Conservation (phyloP, 768 basidiomycete genomes). For the Lentinula boryana region DNA sequence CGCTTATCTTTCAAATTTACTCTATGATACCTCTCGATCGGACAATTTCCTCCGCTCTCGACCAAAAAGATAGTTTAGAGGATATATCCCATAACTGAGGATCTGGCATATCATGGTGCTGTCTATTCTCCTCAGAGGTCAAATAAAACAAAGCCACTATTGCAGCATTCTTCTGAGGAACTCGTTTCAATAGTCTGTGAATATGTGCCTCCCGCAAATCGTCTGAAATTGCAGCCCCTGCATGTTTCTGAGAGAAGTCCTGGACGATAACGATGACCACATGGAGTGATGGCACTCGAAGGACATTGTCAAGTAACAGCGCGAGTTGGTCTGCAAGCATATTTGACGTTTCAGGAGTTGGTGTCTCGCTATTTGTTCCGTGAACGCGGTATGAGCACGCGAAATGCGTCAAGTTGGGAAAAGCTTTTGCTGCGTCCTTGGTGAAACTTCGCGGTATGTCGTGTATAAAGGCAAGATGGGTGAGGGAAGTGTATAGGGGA, state of each 20-base stretch:
- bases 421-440: background rate
- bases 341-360: background rate
- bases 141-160: background rate
- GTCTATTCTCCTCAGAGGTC: background rate
- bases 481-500: background rate
- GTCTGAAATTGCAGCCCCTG: background rate
- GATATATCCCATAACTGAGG: background rate
- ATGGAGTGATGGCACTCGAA: background rate
- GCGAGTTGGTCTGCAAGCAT: background rate
- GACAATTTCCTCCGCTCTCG: background rate
- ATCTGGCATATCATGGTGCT: background rate
- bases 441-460: slow-evolving; percentile 5
- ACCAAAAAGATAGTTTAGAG: slow-evolving; percentile 1
- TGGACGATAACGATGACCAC: background rate
- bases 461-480: slow-evolving; percentile 4
- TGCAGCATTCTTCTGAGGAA: background rate
- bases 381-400: slow-evolving; percentile 1
- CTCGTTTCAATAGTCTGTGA: background rate
- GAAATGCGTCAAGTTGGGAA: slow-evolving; percentile 1
- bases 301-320: background rate
- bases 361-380: background rate
- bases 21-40: background rate
- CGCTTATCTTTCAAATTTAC: too few relatives aligned
- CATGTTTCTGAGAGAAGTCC: background rate
- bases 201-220: background rate